phyloP scores from a whole-genome alignment of 73 alveolate species.

The Tetrahymena borealis region DNA sequence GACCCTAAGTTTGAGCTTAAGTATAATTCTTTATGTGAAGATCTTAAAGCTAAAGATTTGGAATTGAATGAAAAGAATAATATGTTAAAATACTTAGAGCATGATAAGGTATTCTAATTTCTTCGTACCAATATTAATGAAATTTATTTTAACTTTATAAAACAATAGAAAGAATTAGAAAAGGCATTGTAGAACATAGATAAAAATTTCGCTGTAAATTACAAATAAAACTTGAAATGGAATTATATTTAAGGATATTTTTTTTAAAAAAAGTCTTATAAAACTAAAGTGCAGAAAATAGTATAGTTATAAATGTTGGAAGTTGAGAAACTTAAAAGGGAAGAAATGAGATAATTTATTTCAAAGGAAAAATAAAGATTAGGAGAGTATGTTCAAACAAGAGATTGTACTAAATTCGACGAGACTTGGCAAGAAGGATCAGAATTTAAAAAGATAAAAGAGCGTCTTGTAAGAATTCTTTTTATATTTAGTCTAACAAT shows the following conservation, averaged over 20 bases:
- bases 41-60: background rate
- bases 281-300: background rate
- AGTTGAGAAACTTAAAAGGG: conserved; percentile 66
- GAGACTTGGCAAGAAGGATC: conserved; percentile 96
- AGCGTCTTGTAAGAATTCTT: conserved; percentile 51
- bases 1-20: background rate
- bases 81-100: background rate
- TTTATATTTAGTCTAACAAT: too few species aligned
- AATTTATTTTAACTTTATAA: too few species aligned
- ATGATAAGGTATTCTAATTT: background rate
- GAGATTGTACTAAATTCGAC: conserved; percentile 51
- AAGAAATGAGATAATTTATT: conserved; percentile 60
- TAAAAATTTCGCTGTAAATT: too few species aligned
- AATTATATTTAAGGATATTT: too few species aligned
- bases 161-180: too few species aligned
- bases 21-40: background rate
- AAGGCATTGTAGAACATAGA: too few species aligned
- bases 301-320: background rate
- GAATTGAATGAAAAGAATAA: background rate
- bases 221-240: too few species aligned
- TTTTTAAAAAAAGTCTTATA: background rate
- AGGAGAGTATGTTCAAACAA: conserved; percentile 51
- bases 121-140: too few species aligned
- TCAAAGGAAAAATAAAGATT: conserved; percentile 65
- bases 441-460: conserved; percentile 64